phyloP scores from a whole-genome alignment of 768 basidiomycete species.

The Gyrodon lividus region DNA sequence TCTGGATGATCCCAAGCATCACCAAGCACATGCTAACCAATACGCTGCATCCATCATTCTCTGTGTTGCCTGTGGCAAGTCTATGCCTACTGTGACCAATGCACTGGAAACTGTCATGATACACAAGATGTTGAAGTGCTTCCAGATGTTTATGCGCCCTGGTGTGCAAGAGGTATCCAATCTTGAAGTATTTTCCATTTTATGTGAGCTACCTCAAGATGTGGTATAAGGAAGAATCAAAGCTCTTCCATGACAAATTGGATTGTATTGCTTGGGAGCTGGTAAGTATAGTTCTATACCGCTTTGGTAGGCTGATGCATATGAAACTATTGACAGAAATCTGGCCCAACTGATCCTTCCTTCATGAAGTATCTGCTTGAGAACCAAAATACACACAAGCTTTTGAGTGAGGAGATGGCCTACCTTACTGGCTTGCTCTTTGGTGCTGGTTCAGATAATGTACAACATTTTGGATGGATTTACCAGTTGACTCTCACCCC shows the following conservation, averaged over 20 bases:
- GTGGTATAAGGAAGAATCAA: constrained; percentile 56
- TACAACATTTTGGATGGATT: constrained; percentile 13
- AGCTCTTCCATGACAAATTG: constrained; percentile 54
- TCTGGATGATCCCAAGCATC: constrained; percentile 34
- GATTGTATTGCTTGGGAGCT: constrained; percentile 43
- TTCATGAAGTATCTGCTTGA: constrained; percentile 61
- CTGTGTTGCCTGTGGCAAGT: constrained; percentile 37
- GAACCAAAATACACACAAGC: constrained; percentile 50
- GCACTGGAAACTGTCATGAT: constrained; percentile 33
- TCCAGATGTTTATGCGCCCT: constrained; percentile 37
- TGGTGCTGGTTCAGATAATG: constrained; percentile 65
- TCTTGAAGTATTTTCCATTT: constrained; percentile 52
- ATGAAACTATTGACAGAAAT: constrained; percentile 10
- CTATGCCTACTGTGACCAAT: constrained; percentile 27
- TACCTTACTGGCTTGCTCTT: constrained; percentile 69
- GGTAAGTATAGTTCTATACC: constrained; percentile 27
- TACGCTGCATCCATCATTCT: constrained; percentile 35
- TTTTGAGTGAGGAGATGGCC: constrained; percentile 56
- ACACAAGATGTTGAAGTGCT: constrained; percentile 34
- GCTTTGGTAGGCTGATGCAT: not conserved
- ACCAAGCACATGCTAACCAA: constrained; percentile 55
- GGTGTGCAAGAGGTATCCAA: constrained; percentile 37
- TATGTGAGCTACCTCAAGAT: constrained; percentile 55
- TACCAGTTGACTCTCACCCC: not conserved
- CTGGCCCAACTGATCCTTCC: constrained; percentile 32